Evolutionary conservation across 768 basidiomycete species (phyloP), one percentile per base, ranked within the genome.

Genomic region (Coprinopsis cinerea): DNA sequence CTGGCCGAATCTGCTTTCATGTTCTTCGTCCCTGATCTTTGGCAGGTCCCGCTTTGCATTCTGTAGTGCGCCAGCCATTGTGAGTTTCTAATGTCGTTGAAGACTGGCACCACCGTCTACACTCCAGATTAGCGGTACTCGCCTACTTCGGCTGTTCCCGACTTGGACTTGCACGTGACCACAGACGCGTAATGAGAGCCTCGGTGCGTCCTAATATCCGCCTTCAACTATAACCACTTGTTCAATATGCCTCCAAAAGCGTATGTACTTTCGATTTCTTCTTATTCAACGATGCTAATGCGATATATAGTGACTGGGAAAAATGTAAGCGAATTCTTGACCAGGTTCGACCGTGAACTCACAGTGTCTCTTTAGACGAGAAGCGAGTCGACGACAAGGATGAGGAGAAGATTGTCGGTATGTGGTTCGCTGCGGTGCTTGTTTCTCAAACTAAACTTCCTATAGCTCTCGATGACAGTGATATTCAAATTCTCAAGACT

Each of bases 401-500:
- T 24, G 90, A 94, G 59, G 92, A 92, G 71, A 96, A 96, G 75
- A 95, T 97, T 60, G 82, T 88, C 58, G 82, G 88, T 82, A 56
- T 53, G 81, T 71, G 24, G 18, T 14, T 49, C 20, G 23, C 26
- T 47, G 15, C 18, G 53, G n/a, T 43, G 1, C 20, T 34, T 46
- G 9, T 28, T 2, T 41, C 24, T 23, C 27, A 20, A 27, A 10
- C 57, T 61, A 23, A 65, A 41, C 2, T 24, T 24, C 30, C 2
- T 45, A 2, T 53, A 96, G 95, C 87, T 44, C 83, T 99, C 54
- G 96, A 98, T 63, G 95, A 97, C 60, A 92, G 91, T 57, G 96
- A 98, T 64, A 99, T 99, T 44, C 95, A 98, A 66, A 96, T 99
- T 57, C 81, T 99, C 55, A 96, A 97, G 74, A 99, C 95, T 52